Percentiles rank a stretch among this genome's conserved stretches.
phyloP scores from a whole-genome alignment of 2,329 filamentous ascomycete genomes.

The Epichloe coenophiala region DNA sequence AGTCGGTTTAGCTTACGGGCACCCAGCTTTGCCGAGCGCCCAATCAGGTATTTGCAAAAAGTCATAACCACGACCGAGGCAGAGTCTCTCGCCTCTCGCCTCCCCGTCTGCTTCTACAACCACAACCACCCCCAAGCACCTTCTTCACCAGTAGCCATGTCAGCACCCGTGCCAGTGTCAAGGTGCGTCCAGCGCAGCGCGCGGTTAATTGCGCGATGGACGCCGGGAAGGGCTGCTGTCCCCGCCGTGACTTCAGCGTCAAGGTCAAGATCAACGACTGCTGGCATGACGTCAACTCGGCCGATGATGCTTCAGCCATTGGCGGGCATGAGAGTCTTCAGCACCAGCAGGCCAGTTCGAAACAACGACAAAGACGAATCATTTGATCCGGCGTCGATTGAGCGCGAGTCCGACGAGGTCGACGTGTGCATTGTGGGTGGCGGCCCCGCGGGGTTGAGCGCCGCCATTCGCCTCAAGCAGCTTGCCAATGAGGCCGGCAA shows the following conservation, averaged over 20 bases:
- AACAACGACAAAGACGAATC: conserved; percentile 24
- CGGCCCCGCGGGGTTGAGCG: conserved; percentile 84
- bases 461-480: conserved; percentile 90
- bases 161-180: conserved; percentile 23
- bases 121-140: not conserved
- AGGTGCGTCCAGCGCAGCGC: conserved; percentile 26
- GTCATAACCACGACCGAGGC: not conserved
- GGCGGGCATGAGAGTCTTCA: conserved; percentile 21
- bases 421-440: conserved; percentile 95
- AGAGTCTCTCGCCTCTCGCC: not conserved
- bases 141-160: conserved; percentile 16
- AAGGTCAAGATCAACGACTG: conserved; percentile 10
- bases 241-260: conserved; percentile 10
- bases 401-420: conserved; percentile 84
- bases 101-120: not conserved
- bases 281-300: conserved; percentile 7
- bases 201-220: conserved; percentile 18
- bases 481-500: conserved; percentile 89
- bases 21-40: not conserved
- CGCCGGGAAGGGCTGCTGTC: conserved; percentile 11
- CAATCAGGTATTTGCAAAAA: conserved; percentile 5
- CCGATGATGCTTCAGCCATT: conserved; percentile 9
- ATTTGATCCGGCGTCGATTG: conserved; percentile 55
- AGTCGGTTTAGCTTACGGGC: not conserved
- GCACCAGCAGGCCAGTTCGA: conserved; percentile 17